These are phyloP conservation scores for Eucalyptus curtisii DNA, from an alignment of 345 rosid species.

Conservation along the genomic window DNA sequence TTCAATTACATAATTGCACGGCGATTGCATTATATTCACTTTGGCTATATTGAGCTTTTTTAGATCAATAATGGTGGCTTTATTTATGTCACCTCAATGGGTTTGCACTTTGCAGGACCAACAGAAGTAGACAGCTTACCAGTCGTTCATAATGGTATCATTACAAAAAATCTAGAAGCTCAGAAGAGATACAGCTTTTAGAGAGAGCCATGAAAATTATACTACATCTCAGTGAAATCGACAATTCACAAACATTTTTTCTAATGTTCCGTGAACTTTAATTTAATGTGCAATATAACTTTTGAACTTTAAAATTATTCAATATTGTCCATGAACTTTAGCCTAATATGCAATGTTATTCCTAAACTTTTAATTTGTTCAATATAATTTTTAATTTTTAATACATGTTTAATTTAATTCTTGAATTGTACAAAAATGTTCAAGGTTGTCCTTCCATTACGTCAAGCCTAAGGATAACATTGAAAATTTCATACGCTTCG, in stretches of 20 bases:
- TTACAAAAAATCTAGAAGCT: neutral
- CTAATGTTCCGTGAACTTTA: neutral
- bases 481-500: neutral
- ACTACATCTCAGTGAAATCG: neutral
- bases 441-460: neutral
- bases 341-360: accelerated
- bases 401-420: neutral
- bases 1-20: neutral
- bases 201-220: neutral
- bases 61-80: neutral
- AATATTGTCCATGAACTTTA: neutral
- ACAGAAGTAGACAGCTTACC: neutral
- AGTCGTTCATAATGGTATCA: neutral
- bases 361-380: neutral
- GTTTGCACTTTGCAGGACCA: neutral
- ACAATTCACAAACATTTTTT: neutral
- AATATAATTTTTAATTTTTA: neutral
- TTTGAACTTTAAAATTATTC: neutral
- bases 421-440: too few species aligned
- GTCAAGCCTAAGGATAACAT: neutral
- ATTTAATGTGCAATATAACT: neutral
- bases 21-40: neutral
- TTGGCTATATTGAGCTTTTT: neutral
- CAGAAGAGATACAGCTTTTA: neutral
- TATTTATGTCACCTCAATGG: neutral